These are phyloP conservation scores for Suillus spraguei DNA, from an alignment of 768 basidiomycete species.

Conservation along the genomic window DNA sequence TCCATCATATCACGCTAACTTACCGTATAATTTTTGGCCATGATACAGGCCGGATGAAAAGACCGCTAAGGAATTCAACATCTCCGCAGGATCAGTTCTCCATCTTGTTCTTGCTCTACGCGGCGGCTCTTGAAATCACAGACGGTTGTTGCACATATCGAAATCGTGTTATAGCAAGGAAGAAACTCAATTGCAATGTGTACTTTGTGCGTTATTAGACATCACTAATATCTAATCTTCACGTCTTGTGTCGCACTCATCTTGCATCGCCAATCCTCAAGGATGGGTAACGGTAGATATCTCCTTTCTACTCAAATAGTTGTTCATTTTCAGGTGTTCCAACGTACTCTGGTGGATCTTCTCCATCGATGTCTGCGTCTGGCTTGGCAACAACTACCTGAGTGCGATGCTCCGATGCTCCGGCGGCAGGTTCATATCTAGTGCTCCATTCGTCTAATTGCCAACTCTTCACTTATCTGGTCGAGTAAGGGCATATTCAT, in stretches of 20 bases:
- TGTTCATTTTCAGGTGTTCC: neutral
- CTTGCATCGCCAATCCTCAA: neutral
- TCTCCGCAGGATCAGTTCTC: conserved; percentile 82
- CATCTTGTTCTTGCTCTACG: conserved; percentile 95
- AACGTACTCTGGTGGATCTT: neutral
- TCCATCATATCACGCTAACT: neutral
- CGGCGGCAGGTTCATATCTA: neutral
- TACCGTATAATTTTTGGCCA: conserved; percentile 6
- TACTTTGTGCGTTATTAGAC: conserved; percentile 24
- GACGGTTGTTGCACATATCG: neutral
- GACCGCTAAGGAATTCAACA: conserved; percentile 81
- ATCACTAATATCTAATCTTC: conserved; percentile 10
- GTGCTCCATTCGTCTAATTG: neutral
- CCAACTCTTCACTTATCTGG: neutral
- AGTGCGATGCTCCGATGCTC: neutral
- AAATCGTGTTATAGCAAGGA: conserved; percentile 8
- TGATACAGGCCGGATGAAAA: conserved; percentile 83
- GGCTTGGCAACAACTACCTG: neutral
- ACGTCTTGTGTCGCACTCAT: neutral
- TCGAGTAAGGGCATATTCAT: neutral
- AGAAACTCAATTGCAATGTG: conserved; percentile 1
- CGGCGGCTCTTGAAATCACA: conserved; percentile 63
- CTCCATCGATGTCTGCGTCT: neutral
- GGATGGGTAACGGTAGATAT: neutral
- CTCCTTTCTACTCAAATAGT: neutral